These are phyloP conservation scores for Teratosphaeria viscida DNA, from an alignment of 2,329 filamentous ascomycete genomes.

Conservation along the genomic window DNA sequence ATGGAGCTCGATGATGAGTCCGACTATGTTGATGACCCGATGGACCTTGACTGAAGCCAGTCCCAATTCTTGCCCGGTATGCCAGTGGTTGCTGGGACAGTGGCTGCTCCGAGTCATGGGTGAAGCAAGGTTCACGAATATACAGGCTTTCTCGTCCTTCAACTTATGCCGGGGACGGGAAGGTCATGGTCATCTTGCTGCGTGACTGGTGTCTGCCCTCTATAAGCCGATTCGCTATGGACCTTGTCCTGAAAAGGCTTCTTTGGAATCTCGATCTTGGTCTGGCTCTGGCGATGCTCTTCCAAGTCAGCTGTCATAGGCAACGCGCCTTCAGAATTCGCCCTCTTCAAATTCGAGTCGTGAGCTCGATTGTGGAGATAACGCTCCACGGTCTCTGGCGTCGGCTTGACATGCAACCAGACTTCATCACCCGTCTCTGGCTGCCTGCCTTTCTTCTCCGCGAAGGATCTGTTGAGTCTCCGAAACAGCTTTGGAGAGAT, in stretches of 20 bases:
- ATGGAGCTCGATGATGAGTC: constrained; percentile 21
- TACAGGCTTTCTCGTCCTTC: neutral
- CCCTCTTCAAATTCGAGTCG: constrained; percentile 1
- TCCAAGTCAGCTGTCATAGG: constrained; percentile 2
- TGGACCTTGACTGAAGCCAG: constrained; percentile 18
- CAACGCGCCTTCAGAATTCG: constrained; percentile 3
- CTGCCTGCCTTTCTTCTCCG: constrained; percentile 28
- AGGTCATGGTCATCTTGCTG: neutral
- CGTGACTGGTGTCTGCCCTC: neutral
- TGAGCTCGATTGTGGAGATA: constrained; percentile 6
- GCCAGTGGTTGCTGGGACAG: neutral
- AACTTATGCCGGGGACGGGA: neutral
- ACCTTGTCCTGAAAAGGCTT: neutral
- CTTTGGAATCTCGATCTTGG: neutral
- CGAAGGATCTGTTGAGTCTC: constrained; percentile 25
- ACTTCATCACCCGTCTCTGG: constrained; percentile 36
- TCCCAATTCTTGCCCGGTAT: neutral
- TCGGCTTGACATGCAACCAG: constrained; percentile 43
- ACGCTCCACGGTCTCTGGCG: constrained; percentile 8
- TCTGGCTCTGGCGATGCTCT: neutral
- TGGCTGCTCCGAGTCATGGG: neutral
- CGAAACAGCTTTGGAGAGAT: constrained; percentile 36
- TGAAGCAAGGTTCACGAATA: neutral
- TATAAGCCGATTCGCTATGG: neutral
- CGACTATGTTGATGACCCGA: constrained; percentile 14